Evolutionary conservation across 1,284 basidiomycete species (phyloP).

Genomic region (Sutorius eximius): DNA sequence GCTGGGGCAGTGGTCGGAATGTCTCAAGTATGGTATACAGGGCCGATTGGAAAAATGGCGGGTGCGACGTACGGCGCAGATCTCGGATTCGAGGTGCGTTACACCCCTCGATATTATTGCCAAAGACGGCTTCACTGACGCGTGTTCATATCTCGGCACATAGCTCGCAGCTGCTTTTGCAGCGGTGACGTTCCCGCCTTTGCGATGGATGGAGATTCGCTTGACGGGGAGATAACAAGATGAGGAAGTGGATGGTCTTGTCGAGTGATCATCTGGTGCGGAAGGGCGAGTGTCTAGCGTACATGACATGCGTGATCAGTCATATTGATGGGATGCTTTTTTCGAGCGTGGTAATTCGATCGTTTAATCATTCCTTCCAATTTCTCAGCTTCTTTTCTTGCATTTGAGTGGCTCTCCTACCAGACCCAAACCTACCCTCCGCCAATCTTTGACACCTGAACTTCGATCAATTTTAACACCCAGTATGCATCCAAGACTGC

Average conservation of each 20-base stretch:
- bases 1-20: constrained; percentile 51
- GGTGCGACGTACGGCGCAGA: constrained; percentile 49
- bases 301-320: neutral
- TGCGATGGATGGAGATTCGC: constrained; percentile 48
- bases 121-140: neutral
- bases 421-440: too few relatives aligned
- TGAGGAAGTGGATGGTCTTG: too few relatives aligned
- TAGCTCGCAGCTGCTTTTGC: constrained; percentile 47
- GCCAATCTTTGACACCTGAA: neutral
- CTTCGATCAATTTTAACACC: constrained; percentile 1
- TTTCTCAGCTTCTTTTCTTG: too few relatives aligned
- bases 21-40: constrained; percentile 53
- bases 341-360: too few relatives aligned
- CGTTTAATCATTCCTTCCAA: too few relatives aligned
- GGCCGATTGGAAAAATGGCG: constrained; percentile 47
- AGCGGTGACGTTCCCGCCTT: constrained; percentile 41
- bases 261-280: neutral
- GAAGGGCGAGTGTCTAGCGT: neutral
- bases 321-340: too few relatives aligned
- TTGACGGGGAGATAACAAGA: constrained; percentile 39
- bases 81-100: constrained; percentile 55
- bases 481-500: constrained; percentile 7
- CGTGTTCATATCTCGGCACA: neutral
- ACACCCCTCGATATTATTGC: neutral
- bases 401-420: too few relatives aligned